Conservation (phyloP, 2,329 filamentous ascomycete species). For the Pseudodiploospora longispora region DNA sequence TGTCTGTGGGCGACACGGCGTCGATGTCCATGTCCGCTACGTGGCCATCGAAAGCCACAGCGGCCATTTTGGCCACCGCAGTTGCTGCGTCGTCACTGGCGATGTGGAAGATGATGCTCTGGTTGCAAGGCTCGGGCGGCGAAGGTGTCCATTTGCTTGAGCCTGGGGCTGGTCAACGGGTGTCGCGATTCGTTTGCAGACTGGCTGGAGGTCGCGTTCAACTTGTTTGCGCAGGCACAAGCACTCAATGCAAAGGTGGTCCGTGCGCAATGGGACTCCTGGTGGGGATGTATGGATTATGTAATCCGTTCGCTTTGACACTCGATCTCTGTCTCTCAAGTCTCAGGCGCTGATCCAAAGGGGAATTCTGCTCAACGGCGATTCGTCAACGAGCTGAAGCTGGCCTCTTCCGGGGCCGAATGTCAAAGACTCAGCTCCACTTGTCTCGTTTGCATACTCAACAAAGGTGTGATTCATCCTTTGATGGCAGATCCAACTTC, state of each 20-base stretch:
- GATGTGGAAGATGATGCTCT: background rate
- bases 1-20: slow-evolving; percentile 20
- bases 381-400: too few species aligned
- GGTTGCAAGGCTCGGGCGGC: background rate
- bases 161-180: background rate
- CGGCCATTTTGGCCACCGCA: slow-evolving; percentile 16
- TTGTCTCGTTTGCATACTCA: too few species aligned
- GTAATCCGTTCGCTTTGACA: background rate
- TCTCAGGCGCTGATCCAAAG: too few species aligned
- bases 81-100: background rate
- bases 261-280: background rate
- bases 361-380: too few species aligned
- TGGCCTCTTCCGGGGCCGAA: too few species aligned
- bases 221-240: background rate
- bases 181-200: slow-evolving; percentile 2
- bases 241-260: background rate
- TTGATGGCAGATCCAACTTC: too few species aligned
- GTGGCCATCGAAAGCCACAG: slow-evolving; percentile 7
- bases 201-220: background rate
- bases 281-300: background rate
- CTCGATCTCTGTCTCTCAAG: too few species aligned
- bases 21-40: slow-evolving; percentile 15
- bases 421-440: too few species aligned
- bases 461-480: too few species aligned
- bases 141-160: slow-evolving; percentile 3